Base-by-base conservation (phyloP, 768 basidiomycete genomes). In the Trametes punicea region DNA sequence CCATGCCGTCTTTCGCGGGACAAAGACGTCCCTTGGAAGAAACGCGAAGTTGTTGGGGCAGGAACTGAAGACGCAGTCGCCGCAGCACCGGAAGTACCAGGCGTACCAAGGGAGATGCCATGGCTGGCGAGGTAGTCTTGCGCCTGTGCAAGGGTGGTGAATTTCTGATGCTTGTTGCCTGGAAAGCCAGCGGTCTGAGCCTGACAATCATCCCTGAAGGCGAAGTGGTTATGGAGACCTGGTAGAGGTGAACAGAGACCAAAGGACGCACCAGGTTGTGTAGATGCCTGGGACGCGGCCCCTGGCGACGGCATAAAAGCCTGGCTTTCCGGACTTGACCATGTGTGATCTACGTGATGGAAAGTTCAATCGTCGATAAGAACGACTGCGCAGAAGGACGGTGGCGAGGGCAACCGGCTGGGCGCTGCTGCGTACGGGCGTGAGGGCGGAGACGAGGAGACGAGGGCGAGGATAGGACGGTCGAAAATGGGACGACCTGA, bases 281-380 rank as follows among this genome's bases (percentile, higher is more conserved):
- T 85, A 94, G 4, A 94, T 73, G 0, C 93, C 93, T 0, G 84
- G 77, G 10, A 64, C 59, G 31, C 74, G 72, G 9, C 93, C 93
- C n/a, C 69, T 74, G 31, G 73, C 75, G 7, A 96, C 91, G 23
- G 90, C 88, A 67, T 92, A 93, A 67, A 79, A 91, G 4, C 61
- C 71, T 66, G 54, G 23, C 34, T 80, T 82, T 15, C 69, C 54
- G 2, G 70, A 62, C 50, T 72, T 75, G 1, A 72, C 72, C 75
- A 77, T 75, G 48, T 51, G n/a, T n/a, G 36, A 9, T 41, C 18
- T 41, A 20, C n/a, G n/a, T n/a, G n/a, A n/a, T n/a, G n/a, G n/a
- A n/a, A n/a, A n/a, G n/a, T n/a, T n/a, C n/a, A n/a, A n/a, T n/a
- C n/a, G n/a, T n/a, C n/a, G n/a, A n/a, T n/a, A n/a, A n/a, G n/a